phyloP scores from a whole-genome alignment of 345 rosid species.

The Psidium guajava region DNA sequence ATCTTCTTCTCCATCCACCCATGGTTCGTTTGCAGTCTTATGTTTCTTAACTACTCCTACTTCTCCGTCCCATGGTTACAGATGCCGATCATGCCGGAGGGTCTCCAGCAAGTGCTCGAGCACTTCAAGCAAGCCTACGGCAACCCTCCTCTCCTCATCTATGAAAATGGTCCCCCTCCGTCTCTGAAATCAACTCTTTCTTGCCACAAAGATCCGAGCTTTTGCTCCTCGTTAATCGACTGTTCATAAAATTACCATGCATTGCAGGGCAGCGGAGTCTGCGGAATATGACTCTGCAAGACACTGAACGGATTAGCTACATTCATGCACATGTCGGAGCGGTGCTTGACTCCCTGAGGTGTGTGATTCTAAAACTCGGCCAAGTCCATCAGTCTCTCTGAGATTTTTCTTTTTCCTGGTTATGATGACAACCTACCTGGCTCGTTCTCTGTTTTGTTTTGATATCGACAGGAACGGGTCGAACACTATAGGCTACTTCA shows the following conservation, averaged over 20 bases:
- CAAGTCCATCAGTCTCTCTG: neutral
- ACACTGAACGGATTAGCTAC: slow-evolving; percentile 4
- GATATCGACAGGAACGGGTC: slow-evolving; percentile 4
- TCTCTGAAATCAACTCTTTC: neutral
- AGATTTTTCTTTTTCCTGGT: neutral
- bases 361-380: neutral
- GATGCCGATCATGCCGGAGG: slow-evolving; percentile 1
- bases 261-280: neutral
- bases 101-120: slow-evolving; percentile 5
- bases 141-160: slow-evolving; percentile 10
- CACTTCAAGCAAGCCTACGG: slow-evolving; percentile 9
- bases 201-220: neutral
- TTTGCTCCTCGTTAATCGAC: neutral
- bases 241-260: neutral
- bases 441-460: neutral
- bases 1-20: neutral
- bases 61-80: neutral
- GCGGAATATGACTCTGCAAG: slow-evolving; percentile 1
- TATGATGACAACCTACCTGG: neutral
- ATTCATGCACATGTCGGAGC: slow-evolving; percentile 7
- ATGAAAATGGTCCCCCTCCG: slow-evolving; percentile 7
- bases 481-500: slow-evolving; percentile 9
- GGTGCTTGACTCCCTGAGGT: neutral
- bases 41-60: neutral
- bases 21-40: slow-evolving; percentile 1